These are phyloP conservation scores for Gentiana straminea DNA, from an alignment of 257 asterid species.

Conservation along the genomic window DNA sequence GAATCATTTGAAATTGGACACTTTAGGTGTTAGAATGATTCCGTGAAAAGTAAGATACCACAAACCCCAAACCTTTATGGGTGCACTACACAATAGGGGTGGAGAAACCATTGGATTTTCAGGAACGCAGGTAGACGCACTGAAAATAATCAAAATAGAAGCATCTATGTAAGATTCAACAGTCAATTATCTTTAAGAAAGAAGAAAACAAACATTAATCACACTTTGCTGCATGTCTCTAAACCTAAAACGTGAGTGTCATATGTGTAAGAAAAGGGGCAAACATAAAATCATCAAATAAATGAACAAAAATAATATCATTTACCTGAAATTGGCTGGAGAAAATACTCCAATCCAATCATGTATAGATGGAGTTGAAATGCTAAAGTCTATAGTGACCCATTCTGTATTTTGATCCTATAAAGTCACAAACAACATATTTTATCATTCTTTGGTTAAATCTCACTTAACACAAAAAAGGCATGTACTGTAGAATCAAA, in stretches of 20 bases:
- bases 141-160: constrained; percentile 18
- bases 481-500: neutral
- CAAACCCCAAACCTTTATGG: constrained; percentile 86
- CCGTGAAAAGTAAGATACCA: constrained; percentile 6
- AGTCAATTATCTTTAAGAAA: too few species aligned
- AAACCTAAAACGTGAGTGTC: too few species aligned
- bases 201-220: too few species aligned
- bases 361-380: constrained; percentile 44
- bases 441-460: too few species aligned
- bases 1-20: neutral
- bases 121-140: constrained; percentile 60
- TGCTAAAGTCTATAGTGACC: constrained; percentile 47
- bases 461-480: neutral
- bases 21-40: neutral
- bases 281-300: neutral
- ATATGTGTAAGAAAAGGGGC: neutral
- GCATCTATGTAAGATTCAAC: neutral
- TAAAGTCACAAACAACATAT: too few species aligned
- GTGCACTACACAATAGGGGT: constrained; percentile 78
- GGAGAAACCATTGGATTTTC: constrained; percentile 54
- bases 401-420: constrained; percentile 56
- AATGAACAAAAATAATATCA: neutral
- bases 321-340: constrained; percentile 84
- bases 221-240: too few species aligned
- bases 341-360: constrained; percentile 99